Base-by-base conservation (phyloP, 164 flowering plant species). In the Protea cynaroides region DNA sequence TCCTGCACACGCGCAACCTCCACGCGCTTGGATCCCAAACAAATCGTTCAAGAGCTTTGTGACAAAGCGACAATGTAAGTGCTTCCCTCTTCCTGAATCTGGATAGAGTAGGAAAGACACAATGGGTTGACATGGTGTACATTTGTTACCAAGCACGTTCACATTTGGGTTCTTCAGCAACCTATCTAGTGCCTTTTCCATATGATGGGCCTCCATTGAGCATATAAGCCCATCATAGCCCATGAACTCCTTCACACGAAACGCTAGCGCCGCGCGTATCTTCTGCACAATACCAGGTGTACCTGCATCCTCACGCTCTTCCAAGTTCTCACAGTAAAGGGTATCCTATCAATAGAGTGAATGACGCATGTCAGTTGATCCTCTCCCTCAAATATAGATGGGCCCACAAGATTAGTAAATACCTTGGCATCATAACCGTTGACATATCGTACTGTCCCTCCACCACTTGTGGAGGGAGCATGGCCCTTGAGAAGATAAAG, bases 251-350 rank as follows among this genome's bases (percentile, higher is more conserved):
- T 65, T 65, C 49, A 65, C 52, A 21, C 54, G 40, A 61, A 65
- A 65, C 21, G 68, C 68, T 10, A 65, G 50, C 8, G 68, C 68
- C 14, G 68, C 68, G 25, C 68, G 68, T 44, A 65, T 57, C 59
- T 65, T 65, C 61, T 65, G 68, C 61, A 65, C 62, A 29, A 65
- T 65, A 23, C 68, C 68, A 6, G 68, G 68, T n/a, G 68, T 65
- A 9, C 68, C 68, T 2, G 68, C 68, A 15, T 65, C 68, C 52
- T 65, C 68, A 17, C 62, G 25, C 54, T 65, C 62, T 43, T 65
- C 68, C 53, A 65, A 24, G 54, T 46, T 61, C 22, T 65, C 36
- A 51, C 61, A 65, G 21, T 65, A 65, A 43, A 65, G 34, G 22
- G 67, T 65, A 49, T 65, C 67, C 67, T 65, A 40, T 23, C 64